A percentile compares a stretch with the other conserved stretches of the same genome.
phyloP scores from a whole-genome alignment of 805 yeast species.

The Pichia scutulata region DNA sequence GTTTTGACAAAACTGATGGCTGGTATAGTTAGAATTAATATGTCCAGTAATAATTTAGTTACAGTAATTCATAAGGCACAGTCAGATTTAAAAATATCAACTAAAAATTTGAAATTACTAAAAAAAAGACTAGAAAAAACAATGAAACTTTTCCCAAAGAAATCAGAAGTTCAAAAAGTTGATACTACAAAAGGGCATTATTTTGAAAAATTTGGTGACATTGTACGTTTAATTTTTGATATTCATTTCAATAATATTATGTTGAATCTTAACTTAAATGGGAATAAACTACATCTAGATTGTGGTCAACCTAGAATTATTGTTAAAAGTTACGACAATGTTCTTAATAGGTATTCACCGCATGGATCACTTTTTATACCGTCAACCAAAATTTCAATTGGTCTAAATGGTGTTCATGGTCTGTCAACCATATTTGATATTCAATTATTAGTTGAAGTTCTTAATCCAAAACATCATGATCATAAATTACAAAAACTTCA shows the following conservation, averaged over 20 bases:
- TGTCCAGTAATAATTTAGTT: slow-evolving; percentile 10
- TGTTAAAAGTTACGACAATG: slow-evolving; percentile 14
- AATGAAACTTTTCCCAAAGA: background rate
- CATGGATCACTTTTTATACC: slow-evolving; percentile 37
- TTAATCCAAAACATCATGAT: slow-evolving; percentile 29
- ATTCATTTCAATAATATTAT: slow-evolving; percentile 7
- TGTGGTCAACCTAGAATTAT: slow-evolving; percentile 6
- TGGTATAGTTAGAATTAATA: slow-evolving; percentile 9
- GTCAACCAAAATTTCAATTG: slow-evolving; percentile 31
- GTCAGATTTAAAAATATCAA: slow-evolving; percentile 1
- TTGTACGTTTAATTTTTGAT: slow-evolving; percentile 3
- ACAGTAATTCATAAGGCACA: slow-evolving; percentile 4
- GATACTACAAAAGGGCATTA: background rate
- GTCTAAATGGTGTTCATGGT: slow-evolving; percentile 30
- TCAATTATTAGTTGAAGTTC: slow-evolving; percentile 35
- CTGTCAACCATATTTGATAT: slow-evolving; percentile 38
- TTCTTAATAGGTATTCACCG: slow-evolving; percentile 16
- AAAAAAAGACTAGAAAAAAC: background rate
- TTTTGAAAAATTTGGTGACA: background rate
- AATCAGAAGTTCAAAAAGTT: background rate
- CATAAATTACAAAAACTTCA: slow-evolving; percentile 39
- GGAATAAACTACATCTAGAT: slow-evolving; percentile 15
- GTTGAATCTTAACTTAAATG: slow-evolving; percentile 1
- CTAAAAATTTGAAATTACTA: background rate
- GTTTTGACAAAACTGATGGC: background rate